A percentile compares a stretch with the other conserved stretches of the same genome.
Evolutionary conservation across 2,329 filamentous ascomycete species (phyloP).

Genomic region (Cladosporium sp.): DNA sequence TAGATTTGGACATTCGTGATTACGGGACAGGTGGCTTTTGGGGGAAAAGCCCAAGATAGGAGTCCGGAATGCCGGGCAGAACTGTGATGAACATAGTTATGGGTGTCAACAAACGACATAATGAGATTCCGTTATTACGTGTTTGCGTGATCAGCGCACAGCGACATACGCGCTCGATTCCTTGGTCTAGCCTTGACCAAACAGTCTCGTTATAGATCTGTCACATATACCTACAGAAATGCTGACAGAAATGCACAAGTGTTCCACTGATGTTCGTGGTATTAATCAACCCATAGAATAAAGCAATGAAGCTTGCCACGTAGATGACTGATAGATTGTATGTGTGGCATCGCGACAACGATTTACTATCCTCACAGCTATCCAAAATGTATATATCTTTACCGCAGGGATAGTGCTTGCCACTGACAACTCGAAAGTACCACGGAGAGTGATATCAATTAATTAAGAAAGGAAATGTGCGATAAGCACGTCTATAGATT

Average conservation of each 20-base stretch:
- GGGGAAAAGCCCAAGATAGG: neutral
- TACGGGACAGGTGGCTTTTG: slow-evolving; percentile 13
- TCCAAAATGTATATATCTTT: no score
- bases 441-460: neutral
- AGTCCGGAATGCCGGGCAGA: neutral
- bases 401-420: neutral
- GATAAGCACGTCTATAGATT: neutral
- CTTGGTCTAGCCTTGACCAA: no score
- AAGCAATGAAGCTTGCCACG: no score
- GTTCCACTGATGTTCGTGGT: no score
- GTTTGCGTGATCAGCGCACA: neutral
- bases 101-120: neutral
- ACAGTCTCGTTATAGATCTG: no score
- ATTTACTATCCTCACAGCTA: no score
- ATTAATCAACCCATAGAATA: no score
- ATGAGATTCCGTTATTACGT: neutral
- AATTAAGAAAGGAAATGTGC: neutral
- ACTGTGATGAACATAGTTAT: neutral
- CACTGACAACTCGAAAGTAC: neutral
- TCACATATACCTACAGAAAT: no score
- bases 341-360: no score
- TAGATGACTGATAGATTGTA: no score
- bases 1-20: slow-evolving; percentile 22
- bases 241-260: no score
- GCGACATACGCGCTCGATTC: no score